Evolutionary conservation across 116 monocot species (phyloP).

Genomic region (Dioscorea cayenensis): DNA sequence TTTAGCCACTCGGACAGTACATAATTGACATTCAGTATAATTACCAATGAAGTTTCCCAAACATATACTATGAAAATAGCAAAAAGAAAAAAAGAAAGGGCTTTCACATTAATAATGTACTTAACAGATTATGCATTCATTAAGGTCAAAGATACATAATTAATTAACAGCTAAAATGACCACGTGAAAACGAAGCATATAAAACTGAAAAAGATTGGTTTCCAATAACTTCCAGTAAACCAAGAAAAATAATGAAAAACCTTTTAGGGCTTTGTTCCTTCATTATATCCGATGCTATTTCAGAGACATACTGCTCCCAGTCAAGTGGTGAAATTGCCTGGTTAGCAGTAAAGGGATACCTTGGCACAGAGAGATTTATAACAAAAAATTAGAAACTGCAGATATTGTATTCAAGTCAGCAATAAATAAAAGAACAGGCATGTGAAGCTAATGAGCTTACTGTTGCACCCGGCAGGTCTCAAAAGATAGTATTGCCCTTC

Average conservation of each 20-base stretch:
- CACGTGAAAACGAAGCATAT: background rate
- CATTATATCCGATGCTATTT: slow-evolving; percentile 91
- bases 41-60: background rate
- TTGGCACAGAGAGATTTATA: slow-evolving; percentile 10
- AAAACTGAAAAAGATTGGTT: background rate
- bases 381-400: background rate
- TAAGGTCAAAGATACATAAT: background rate
- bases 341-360: slow-evolving; percentile 84
- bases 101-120: background rate
- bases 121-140: background rate
- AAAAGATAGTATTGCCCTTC: slow-evolving; percentile 86
- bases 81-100: background rate
- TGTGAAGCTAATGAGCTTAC: slow-evolving; percentile 35
- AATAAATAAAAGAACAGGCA: background rate
- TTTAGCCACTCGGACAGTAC: background rate
- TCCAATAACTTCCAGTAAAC: background rate
- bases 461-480: slow-evolving; percentile 94
- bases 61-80: background rate
- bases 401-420: background rate
- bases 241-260: slow-evolving; percentile 15
- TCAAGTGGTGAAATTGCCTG: slow-evolving; percentile 81
- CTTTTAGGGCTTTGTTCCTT: slow-evolving; percentile 99
- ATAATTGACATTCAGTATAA: background rate
- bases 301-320: slow-evolving; percentile 97
- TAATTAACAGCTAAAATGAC: background rate